Conservation (phyloP, 768 basidiomycete species). For the Xanthoconium stramineum region DNA sequence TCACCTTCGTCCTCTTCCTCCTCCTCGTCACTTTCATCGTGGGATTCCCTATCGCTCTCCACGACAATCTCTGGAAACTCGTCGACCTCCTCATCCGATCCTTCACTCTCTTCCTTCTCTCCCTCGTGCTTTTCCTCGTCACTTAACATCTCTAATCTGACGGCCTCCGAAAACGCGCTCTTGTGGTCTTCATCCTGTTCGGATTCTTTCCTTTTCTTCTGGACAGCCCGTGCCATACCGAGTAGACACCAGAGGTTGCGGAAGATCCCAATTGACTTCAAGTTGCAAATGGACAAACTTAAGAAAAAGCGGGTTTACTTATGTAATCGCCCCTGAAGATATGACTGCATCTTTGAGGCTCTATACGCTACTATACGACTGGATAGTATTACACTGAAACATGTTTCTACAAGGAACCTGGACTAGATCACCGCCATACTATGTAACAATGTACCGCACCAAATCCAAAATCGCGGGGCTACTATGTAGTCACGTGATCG, state of each 20-base stretch:
- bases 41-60: conserved; percentile 40
- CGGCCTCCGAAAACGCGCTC: conserved; percentile 36
- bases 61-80: conserved; percentile 70
- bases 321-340: conserved; percentile 15
- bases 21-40: conserved; percentile 32
- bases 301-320: conserved; percentile 11
- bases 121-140: conserved; percentile 56
- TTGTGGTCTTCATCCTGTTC: conserved; percentile 38
- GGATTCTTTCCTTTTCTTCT: conserved; percentile 58
- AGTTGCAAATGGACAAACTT: neutral
- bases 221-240: conserved; percentile 38
- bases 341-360: neutral
- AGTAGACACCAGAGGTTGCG: neutral
- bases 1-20: conserved; percentile 34
- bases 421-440: too few species aligned
- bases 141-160: conserved; percentile 66
- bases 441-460: too few species aligned
- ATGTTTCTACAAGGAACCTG: too few species aligned
- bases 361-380: neutral
- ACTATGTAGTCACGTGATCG: neutral
- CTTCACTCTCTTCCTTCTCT: conserved; percentile 34
- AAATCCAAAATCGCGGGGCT: too few species aligned
- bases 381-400: neutral
- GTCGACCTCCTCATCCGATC: conserved; percentile 59
- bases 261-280: neutral